Conservation (phyloP, 1,284 basidiomycete species). For the Marasmius oreades region DNA sequence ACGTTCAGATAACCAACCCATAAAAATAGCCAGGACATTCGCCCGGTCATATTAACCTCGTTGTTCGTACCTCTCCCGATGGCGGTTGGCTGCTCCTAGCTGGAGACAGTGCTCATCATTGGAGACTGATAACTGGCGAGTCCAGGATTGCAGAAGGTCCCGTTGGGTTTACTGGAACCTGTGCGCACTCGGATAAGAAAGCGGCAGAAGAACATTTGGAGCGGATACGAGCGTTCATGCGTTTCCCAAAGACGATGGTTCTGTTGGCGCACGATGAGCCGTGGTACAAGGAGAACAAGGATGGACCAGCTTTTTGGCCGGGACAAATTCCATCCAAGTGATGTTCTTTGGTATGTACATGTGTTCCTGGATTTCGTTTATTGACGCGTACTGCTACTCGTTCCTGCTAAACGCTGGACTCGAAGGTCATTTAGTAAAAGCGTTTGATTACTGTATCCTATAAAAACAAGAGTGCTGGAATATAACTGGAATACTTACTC, state of each 20-base stretch:
- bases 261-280: slow-evolving; percentile 49
- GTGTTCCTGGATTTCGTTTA: too few relatives aligned
- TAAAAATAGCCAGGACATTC: slow-evolving; percentile 43
- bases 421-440: too few relatives aligned
- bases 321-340: slow-evolving; percentile 2
- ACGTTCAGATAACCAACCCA: too few relatives aligned
- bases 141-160: slow-evolving; percentile 33
- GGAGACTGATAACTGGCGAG: slow-evolving; percentile 44
- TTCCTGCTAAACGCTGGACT: too few relatives aligned
- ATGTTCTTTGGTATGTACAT: not conserved
- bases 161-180: slow-evolving; percentile 22
- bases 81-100: slow-evolving; percentile 56
- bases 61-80: slow-evolving; percentile 50
- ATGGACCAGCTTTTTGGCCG: slow-evolving; percentile 14
- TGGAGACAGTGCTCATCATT: slow-evolving; percentile 53
- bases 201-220: slow-evolving; percentile 38
- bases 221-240: slow-evolving; percentile 35
- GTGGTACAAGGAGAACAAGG: slow-evolving; percentile 48
- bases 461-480: too few relatives aligned
- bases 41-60: slow-evolving; percentile 48
- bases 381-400: too few relatives aligned
- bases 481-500: too few relatives aligned
- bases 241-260: slow-evolving; percentile 38
- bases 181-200: slow-evolving; percentile 41
- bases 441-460: too few relatives aligned